Evolutionary conservation across 495 filamentous ascomycete species (phyloP), one percentile per base, ranked within the genome.

Genomic region (Aspergillus taichungensis): DNA sequence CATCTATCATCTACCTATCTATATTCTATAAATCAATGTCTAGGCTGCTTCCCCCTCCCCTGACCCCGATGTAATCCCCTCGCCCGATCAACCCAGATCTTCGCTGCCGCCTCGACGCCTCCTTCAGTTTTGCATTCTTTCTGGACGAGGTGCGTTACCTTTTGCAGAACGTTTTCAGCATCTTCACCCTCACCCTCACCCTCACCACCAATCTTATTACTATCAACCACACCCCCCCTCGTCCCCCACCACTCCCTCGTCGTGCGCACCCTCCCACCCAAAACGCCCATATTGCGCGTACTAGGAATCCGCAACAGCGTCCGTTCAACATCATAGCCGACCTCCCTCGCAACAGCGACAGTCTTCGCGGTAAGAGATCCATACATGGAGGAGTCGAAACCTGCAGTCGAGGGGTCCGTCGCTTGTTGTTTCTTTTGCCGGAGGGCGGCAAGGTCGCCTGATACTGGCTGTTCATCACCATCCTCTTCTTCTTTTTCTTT

Each of bases 231-330:
- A 24, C 18, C 18, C 18, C 5, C 13, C 24, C 24, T 42, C 9
- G 33, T 49, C 27, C 35, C 51, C 27, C 35, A 52, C 54, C 62
- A 57, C 13, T 47, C 38, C 24, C 51, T 36, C 7, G 48, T 47
- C 4, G 51, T 42, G 13, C 30, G 34, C 44, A 50, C 46, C 9
- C 60, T 50, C 8, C 78, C 72, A 11, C 91, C 90, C 47, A 96
- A 50, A 24, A 98, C 66, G 0, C 77, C 87, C 13, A 81, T 73
- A 63, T 97, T 96, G 48, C 94, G 71, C 34, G 91, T 95, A 60
- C 87, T 92, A 8, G 91, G 90, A 43, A 96, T 94, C 33, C 87
- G 70, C 39, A 98, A 57, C 66, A 86, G 76, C 43, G 91, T 88
- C 45, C 72, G 83, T 58, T 96, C 87, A 6, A 85, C 73, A 3